phyloP scores from a whole-genome alignment of 495 filamentous ascomycete species.

The Rostrohypoxylon terebratum region DNA sequence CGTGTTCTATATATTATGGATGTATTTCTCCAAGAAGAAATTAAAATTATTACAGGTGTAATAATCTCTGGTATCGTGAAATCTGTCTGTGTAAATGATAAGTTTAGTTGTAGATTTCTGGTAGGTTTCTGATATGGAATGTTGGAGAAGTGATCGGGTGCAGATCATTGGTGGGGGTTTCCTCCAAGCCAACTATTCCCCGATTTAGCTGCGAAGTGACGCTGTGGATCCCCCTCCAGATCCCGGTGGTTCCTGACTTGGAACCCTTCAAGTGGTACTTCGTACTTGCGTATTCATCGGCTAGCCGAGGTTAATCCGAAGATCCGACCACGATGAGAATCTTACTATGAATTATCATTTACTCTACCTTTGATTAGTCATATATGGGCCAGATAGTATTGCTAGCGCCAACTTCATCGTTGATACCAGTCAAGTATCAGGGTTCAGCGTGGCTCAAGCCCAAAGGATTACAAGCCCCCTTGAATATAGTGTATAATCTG shows the following conservation, averaged over 20 bases:
- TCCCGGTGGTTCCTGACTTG: not conserved
- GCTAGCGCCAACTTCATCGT: too few species aligned
- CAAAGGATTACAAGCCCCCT: too few species aligned
- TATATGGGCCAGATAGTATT: too few species aligned
- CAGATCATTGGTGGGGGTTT: conserved; percentile 12
- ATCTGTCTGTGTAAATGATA: not conserved
- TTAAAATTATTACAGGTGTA: not conserved
- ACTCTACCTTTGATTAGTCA: too few species aligned
- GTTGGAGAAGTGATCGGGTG: conserved; percentile 6
- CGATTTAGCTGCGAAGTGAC: not conserved
- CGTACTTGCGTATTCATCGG: not conserved
- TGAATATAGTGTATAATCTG: too few species aligned
- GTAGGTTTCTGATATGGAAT: not conserved
- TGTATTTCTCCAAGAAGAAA: not conserved
- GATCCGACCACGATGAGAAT: too few species aligned
- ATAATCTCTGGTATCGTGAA: not conserved
- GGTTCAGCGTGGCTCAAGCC: too few species aligned
- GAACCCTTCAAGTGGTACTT: not conserved
- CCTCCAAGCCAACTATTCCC: not conserved
- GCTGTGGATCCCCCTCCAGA: not conserved
- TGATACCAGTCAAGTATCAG: too few species aligned
- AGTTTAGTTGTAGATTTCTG: not conserved
- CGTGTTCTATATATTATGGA: not conserved
- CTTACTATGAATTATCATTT: too few species aligned
- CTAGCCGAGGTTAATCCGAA: conserved; percentile 3